Base-by-base conservation (phyloP, 106 monocot genomes). In the Cymbidium sinense region DNA sequence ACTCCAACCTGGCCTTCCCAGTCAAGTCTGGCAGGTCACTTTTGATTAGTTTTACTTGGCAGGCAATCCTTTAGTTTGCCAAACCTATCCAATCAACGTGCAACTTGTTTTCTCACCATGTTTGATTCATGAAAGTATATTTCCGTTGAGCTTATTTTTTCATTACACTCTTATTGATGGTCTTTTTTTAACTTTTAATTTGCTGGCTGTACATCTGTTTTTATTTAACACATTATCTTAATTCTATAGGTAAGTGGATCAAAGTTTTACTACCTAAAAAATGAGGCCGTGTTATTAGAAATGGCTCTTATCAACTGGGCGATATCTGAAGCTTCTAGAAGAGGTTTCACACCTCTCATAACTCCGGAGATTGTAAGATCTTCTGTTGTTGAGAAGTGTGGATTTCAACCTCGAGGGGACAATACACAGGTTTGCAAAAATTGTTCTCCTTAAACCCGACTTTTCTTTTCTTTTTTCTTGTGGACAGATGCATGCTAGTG, bases 281-380 rank as follows among this genome's bases (percentile, higher is more conserved):
- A 98, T 64, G 88, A 98, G 74, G 98, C 94, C 19, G 98, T 98
- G 71, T 77, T 98, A 58, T 78, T 98, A 77, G 98, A 98, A 80
- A 92, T 98, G 94, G 98, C 82, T 51, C 88, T 98, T 58, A 71
- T 98, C 36, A 98, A 94, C 73, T 98, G 94, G 94, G 84, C 98
- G 73, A 80, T 98, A 82, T 79, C 88, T 41, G 90, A 98, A 77
- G 94, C 90, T 37, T 85, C 82, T 34, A 98, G 81, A 67, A 88
- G 78, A 74, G 94, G 98, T 11, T 98, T 87, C 77, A 94, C 81
- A 50, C 88, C 94, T 81, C 81, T 98, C 61, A 98, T 88, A 21
- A 92, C 98, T 50, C 98, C 98, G 37, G 98, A 98, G 85, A 91
- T 98, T 85, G 98, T 98, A 55, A 86, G 98, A 41, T 98, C 98